A percentile compares a stretch with the other conserved stretches of the same genome.
Conservation (phyloP, 495 filamentous ascomycete genomes). For the Bryoglossum gracile region DNA sequence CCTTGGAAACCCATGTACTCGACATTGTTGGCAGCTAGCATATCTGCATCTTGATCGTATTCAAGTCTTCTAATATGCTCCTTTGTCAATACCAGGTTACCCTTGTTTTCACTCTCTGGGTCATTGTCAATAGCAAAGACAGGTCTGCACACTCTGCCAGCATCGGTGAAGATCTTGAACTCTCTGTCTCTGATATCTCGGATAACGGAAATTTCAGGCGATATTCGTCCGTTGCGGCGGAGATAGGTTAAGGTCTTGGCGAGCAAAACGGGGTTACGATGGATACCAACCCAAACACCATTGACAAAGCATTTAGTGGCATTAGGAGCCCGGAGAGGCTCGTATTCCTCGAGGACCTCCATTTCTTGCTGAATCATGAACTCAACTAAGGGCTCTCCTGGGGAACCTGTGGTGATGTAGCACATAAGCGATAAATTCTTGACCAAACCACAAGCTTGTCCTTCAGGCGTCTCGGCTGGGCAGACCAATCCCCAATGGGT, state of each 20-base stretch:
- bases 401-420: slow-evolving; percentile 88
- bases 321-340: slow-evolving; percentile 77
- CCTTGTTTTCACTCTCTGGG: slow-evolving; percentile 58
- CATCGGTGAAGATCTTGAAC: slow-evolving; percentile 98
- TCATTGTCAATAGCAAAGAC: slow-evolving; percentile 84
- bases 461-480: slow-evolving; percentile 95
- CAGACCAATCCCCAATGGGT: slow-evolving; percentile 98
- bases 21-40: slow-evolving; percentile 43
- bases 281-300: slow-evolving; percentile 92
- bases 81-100: slow-evolving; percentile 75
- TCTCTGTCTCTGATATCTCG: slow-evolving; percentile 93
- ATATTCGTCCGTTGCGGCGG: slow-evolving; percentile 64
- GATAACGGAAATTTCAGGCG: slow-evolving; percentile 85
- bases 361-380: slow-evolving; percentile 93
- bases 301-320: slow-evolving; percentile 98
- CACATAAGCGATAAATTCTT: slow-evolving; percentile 99
- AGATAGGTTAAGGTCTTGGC: slow-evolving; percentile 70
- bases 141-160: slow-evolving; percentile 87
- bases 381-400: slow-evolving; percentile 80
- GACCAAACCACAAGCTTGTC: slow-evolving; percentile 95
- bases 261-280: slow-evolving; percentile 73
- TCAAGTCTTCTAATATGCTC: slow-evolving; percentile 66
- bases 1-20: slow-evolving; percentile 82
- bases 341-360: slow-evolving; percentile 95
- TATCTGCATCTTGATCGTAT: slow-evolving; percentile 46